Evolutionary conservation across 257 asterid genomes (phyloP).

Genomic region (Echium plantagineum): DNA sequence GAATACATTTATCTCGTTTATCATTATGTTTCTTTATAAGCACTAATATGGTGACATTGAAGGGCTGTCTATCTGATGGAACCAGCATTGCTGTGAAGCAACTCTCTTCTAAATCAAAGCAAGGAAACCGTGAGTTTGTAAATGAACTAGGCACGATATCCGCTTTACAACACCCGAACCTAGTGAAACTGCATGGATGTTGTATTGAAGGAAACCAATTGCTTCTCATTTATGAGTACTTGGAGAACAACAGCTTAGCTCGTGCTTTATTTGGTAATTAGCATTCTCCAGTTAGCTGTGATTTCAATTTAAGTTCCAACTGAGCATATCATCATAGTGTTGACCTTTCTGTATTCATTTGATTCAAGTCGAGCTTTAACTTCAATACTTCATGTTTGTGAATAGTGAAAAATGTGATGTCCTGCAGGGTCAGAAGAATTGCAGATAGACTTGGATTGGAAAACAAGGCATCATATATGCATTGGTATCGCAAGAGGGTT

Average conservation of each 20-base stretch:
- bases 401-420: too few species aligned
- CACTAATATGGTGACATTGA: neutral
- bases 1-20: too few species aligned
- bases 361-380: too few species aligned
- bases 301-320: neutral
- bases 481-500: slow-evolving; percentile 32
- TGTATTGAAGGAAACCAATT: slow-evolving; percentile 65
- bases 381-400: too few species aligned
- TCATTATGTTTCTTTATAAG: too few species aligned
- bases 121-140: slow-evolving; percentile 73
- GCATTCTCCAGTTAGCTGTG: neutral
- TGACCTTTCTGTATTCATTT: neutral
- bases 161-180: slow-evolving; percentile 66
- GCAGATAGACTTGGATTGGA: slow-evolving; percentile 23
- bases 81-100: slow-evolving; percentile 60
- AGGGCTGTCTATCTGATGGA: slow-evolving; percentile 54
- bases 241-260: slow-evolving; percentile 74
- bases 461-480: slow-evolving; percentile 21
- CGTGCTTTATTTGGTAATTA: slow-evolving; percentile 64
- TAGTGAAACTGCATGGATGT: slow-evolving; percentile 66
- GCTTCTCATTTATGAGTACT: slow-evolving; percentile 57
- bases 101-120: slow-evolving; percentile 66
- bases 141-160: slow-evolving; percentile 80
- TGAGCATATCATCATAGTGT: neutral
- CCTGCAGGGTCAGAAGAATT: slow-evolving; percentile 18